Evolutionary conservation across 768 basidiomycete species (phyloP).

Genomic region (Boletus reticuloceps): DNA sequence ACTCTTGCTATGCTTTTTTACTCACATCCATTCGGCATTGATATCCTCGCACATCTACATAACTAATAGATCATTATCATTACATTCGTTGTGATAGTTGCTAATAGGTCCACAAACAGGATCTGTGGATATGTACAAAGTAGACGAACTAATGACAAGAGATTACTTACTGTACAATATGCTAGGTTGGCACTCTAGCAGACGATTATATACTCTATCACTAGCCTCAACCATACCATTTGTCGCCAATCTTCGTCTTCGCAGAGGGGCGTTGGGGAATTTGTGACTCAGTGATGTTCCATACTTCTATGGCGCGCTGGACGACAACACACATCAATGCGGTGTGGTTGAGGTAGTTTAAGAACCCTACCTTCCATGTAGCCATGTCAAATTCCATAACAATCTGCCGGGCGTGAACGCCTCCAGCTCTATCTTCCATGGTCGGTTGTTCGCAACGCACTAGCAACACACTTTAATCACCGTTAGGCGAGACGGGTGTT

Average conservation of each 20-base stretch:
- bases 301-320: slow-evolving; percentile 85
- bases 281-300: slow-evolving; percentile 69
- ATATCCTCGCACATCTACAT: not conserved
- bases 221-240: slow-evolving; percentile 64
- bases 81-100: not conserved
- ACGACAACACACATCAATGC: not conserved
- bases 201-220: not conserved
- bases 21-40: not conserved
- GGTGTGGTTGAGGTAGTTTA: not conserved
- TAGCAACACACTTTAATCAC: slow-evolving; percentile 23
- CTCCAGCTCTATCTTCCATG: slow-evolving; percentile 58
- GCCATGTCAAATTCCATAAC: slow-evolving; percentile 91
- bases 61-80: not conserved
- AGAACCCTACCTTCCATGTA: slow-evolving; percentile 71
- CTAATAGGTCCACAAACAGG: not conserved
- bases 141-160: not conserved
- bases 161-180: slow-evolving; percentile 20
- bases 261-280: slow-evolving; percentile 75
- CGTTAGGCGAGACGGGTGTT: not conserved
- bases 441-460: slow-evolving; percentile 64
- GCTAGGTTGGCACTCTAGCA: not conserved
- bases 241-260: slow-evolving; percentile 52
- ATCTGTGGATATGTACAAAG: not conserved
- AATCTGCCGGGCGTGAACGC: slow-evolving; percentile 75
- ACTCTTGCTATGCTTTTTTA: not conserved